A percentile compares a stretch with the other conserved stretches of the same genome.
These are phyloP conservation scores for Diaporthe citri DNA, from an alignment of 2,329 filamentous ascomycete species.

Conservation along the genomic window DNA sequence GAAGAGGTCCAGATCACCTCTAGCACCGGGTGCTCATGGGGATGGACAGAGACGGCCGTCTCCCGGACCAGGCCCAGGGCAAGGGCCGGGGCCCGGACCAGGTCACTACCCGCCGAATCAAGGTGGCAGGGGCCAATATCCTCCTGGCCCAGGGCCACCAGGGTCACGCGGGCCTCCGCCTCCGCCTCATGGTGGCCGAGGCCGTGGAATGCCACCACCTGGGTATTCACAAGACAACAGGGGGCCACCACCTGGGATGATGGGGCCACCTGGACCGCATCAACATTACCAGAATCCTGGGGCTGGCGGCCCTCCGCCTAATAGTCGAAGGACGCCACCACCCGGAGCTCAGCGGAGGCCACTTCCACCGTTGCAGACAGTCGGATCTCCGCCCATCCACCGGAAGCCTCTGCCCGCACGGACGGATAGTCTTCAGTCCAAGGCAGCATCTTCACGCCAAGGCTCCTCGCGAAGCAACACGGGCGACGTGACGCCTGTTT, in stretches of 20 bases:
- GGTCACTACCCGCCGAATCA: conserved; percentile 45
- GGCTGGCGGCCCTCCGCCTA: conserved; percentile 24
- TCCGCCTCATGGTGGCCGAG: conserved; percentile 41
- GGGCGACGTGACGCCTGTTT: conserved; percentile 53
- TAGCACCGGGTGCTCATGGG: conserved; percentile 48
- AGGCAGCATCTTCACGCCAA: conserved; percentile 26
- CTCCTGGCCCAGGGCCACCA: conserved; percentile 34
- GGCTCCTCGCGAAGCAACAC: conserved; percentile 49
- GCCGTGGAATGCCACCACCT: conserved; percentile 44
- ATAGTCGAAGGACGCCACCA: conserved; percentile 33
- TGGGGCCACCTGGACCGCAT: conserved; percentile 29
- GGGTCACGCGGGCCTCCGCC: conserved; percentile 45
- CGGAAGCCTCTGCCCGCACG: conserved; percentile 66
- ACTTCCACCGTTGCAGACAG: conserved; percentile 34
- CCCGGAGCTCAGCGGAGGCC: conserved; percentile 36
- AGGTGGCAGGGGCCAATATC: conserved; percentile 40
- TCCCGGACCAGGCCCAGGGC: conserved; percentile 47
- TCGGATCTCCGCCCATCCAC: conserved; percentile 55
- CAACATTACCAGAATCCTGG: conserved; percentile 31
- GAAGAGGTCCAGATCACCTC: conserved; percentile 60
- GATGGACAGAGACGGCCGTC: conserved; percentile 41
- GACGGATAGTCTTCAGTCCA: conserved; percentile 38
- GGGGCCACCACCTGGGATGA: conserved; percentile 35
- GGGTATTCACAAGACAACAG: conserved; percentile 33
- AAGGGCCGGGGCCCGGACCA: conserved; percentile 44